Conservation (phyloP, 1,284 basidiomycete species). For the Phaffia rhodozyma region DNA sequence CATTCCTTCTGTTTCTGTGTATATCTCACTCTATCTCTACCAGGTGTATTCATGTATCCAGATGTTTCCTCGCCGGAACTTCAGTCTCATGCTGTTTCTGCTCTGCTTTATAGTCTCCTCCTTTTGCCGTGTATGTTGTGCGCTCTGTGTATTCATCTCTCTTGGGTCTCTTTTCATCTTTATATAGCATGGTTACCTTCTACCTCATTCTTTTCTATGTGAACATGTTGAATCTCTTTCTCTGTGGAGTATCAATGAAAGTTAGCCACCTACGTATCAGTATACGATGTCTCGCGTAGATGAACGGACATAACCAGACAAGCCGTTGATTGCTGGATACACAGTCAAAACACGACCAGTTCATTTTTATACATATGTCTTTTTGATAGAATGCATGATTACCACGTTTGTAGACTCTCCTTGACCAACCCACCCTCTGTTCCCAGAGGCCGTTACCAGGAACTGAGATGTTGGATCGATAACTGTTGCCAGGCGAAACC, state of each 20-base stretch:
- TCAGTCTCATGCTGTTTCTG: not conserved
- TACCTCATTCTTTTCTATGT: too few relatives aligned
- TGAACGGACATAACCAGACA: too few relatives aligned
- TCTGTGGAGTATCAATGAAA: too few relatives aligned
- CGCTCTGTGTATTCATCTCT: not conserved
- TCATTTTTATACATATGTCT: not conserved
- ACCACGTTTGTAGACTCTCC: slow-evolving; percentile 79
- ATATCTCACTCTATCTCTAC: not conserved
- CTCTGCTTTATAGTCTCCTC: not conserved
- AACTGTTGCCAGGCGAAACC: slow-evolving; percentile 41
- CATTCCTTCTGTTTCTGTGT: not conserved
- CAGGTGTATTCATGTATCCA: not conserved
- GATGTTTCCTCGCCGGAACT: not conserved
- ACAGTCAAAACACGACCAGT: too few relatives aligned
- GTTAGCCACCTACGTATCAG: too few relatives aligned
- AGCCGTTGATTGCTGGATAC: too few relatives aligned
- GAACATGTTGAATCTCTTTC: too few relatives aligned
- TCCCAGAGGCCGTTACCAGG: slow-evolving; percentile 82
- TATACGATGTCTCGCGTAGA: too few relatives aligned
- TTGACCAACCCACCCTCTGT: slow-evolving; percentile 68
- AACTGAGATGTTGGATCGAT: slow-evolving; percentile 75
- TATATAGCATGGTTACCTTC: not conserved
- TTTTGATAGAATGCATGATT: slow-evolving; percentile 76
- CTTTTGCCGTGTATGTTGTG: not conserved
- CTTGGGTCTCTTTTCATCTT: too few relatives aligned